Base-by-base conservation (phyloP, 208 protist species). In the Willaertia magna region DNA sequence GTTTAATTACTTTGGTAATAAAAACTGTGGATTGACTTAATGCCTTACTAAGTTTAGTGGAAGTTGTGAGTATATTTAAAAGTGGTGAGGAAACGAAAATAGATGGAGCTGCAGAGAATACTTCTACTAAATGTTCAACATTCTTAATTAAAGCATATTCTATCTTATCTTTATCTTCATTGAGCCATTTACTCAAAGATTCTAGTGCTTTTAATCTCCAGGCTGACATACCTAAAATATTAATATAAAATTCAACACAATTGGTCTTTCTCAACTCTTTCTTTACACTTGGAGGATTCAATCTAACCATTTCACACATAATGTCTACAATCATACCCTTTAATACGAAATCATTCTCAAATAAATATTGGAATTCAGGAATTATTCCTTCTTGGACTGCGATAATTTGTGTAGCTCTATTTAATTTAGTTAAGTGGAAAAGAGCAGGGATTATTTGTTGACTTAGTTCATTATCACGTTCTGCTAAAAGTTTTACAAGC, bases 401-500 rank as follows among this genome's bases (percentile, higher is more conserved):
- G 48, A 89, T 84, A 78, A 94, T 90, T 86, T 95, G 92, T 52
- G 91, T 86, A 20, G 74, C 78, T 48, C 89, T 86, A 61, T 94
- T 91, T 30, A 95, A 84, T 79, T 88, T 85, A 88, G 90, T 93
- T 0, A 95, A 51, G 59, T 93, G 88, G 84, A 89, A 92, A 46
- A 95, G 87, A 14, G 90, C 87, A 46, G 87, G 89, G 12, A 95
- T 83, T 22, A 93, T 88, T 85, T 93, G 90, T 75, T 92, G 92
- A 48, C 93, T 87, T 39, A 94, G 91, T 22, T 93, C 89, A 52
- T 89, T 85, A 34, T 43, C 22, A 34, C 59, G 14, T n/a, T 42
- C 4, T 46, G 81, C 43, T 20, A 93, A 87, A 20, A 86, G 82
- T 12, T 81, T 44, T 4, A 93, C 86, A 39, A 93, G 79, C 6